Conservation (phyloP, 2,329 filamentous ascomycete species). For the Rutstroemia sp. region DNA sequence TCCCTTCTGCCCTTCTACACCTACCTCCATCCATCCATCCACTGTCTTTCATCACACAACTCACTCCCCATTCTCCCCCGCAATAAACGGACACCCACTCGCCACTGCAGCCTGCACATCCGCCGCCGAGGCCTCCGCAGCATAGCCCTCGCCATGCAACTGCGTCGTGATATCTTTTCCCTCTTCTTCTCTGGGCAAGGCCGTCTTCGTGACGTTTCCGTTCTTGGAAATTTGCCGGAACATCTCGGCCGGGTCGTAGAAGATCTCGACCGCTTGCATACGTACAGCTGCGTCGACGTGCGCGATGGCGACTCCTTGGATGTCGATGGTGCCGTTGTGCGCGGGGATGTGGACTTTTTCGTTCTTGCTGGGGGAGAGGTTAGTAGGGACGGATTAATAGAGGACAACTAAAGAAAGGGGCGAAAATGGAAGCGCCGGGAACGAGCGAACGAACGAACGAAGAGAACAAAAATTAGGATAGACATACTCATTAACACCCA, state of each 20-base stretch:
- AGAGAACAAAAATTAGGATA: not conserved
- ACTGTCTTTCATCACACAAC: not conserved
- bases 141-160: slow-evolving; percentile 14
- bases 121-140: not conserved
- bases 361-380: slow-evolving; percentile 40
- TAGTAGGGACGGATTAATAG: not conserved
- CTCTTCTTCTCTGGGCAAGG: not conserved
- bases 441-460: too few species aligned
- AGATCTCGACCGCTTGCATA: slow-evolving; percentile 52
- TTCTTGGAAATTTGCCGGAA: slow-evolving; percentile 54
- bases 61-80: not conserved
- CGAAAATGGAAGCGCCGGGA: too few species aligned
- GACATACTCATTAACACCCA: slow-evolving; percentile 39
- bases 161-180: slow-evolving; percentile 13
- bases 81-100: slow-evolving; percentile 4
- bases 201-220: slow-evolving; percentile 25
- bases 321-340: slow-evolving; percentile 53
- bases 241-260: slow-evolving; percentile 60
- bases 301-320: slow-evolving; percentile 56
- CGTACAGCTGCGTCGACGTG: slow-evolving; percentile 53
- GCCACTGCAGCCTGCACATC: too few species aligned
- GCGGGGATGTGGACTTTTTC: slow-evolving; percentile 56
- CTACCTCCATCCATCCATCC: not conserved
- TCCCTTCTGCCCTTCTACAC: not conserved
- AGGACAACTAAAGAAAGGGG: not conserved